phyloP scores from a whole-genome alignment of 768 basidiomycete genomes.

The Boletus vinaceobasis region DNA sequence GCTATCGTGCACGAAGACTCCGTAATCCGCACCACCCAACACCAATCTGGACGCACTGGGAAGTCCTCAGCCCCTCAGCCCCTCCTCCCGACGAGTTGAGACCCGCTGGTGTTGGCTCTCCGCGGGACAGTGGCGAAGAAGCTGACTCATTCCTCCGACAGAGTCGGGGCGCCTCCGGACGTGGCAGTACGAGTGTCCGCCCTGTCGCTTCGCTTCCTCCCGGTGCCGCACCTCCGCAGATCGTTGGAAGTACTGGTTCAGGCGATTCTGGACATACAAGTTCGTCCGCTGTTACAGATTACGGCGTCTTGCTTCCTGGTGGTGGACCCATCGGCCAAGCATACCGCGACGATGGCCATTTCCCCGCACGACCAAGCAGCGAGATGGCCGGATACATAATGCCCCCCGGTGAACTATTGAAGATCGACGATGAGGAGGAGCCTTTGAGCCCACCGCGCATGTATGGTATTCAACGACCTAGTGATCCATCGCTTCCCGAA shows the following conservation, averaged over 20 bases:
- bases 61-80: conserved; percentile 34
- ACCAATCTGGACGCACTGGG: conserved; percentile 44
- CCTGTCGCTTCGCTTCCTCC: conserved; percentile 29
- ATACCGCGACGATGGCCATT: conserved; percentile 22
- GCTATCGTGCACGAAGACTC: conserved; percentile 24
- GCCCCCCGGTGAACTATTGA: conserved; percentile 34
- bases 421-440: conserved; percentile 35
- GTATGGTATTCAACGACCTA: conserved; percentile 20
- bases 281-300: conserved; percentile 39
- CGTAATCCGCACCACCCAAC: conserved; percentile 20
- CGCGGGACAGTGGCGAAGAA: conserved; percentile 68
- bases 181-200: conserved; percentile 12
- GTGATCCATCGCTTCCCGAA: conserved; percentile 26
- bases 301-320: conserved; percentile 30
- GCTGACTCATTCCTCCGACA: conserved; percentile 58
- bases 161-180: conserved; percentile 23
- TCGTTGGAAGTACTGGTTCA: conserved; percentile 40
- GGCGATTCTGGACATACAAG: conserved; percentile 38
- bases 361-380: conserved; percentile 28
- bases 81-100: conserved; percentile 30
- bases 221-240: conserved; percentile 31
- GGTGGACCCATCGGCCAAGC: conserved; percentile 34
- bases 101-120: conserved; percentile 61
- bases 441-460: conserved; percentile 26
- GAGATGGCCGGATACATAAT: conserved; percentile 35